These are phyloP conservation scores for Penicillium turbatum DNA, from an alignment of 495 filamentous ascomycete genomes.

Conservation along the genomic window DNA sequence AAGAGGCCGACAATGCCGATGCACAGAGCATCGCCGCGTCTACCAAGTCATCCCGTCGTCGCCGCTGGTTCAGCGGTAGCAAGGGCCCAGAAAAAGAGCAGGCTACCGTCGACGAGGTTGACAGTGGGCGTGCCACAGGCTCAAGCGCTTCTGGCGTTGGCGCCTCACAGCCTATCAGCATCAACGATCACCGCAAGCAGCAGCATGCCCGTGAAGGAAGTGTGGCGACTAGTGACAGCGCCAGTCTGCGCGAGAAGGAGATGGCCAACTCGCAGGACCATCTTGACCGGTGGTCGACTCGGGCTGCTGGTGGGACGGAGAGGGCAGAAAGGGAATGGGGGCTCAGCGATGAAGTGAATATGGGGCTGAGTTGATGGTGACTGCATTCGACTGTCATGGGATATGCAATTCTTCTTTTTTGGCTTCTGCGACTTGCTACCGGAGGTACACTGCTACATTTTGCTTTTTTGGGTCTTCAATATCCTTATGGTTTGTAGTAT, in stretches of 20 bases:
- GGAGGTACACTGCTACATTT: neutral
- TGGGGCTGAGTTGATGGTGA: constrained; percentile 46
- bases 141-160: constrained; percentile 9
- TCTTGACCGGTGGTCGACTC: constrained; percentile 39
- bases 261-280: constrained; percentile 49
- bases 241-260: constrained; percentile 44
- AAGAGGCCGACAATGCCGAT: constrained; percentile 25
- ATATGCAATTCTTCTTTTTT: neutral
- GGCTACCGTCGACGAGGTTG: constrained; percentile 23
- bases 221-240: constrained; percentile 39
- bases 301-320: constrained; percentile 40
- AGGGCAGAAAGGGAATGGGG: constrained; percentile 45
- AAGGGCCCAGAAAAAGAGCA: constrained; percentile 28
- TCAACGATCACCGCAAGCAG: constrained; percentile 27
- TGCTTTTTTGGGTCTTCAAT: neutral
- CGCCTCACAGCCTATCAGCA: constrained; percentile 34
- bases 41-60: constrained; percentile 31
- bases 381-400: neutral
- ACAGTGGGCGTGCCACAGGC: constrained; percentile 18
- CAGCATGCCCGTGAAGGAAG: constrained; percentile 31
- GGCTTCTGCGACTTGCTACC: neutral
- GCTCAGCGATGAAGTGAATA: constrained; percentile 50
- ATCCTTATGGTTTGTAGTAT: neutral
- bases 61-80: constrained; percentile 42
- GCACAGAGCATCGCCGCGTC: constrained; percentile 30